Conservation (phyloP, 1,139 yeast species). For the Debaryomycetaceae sp. region DNA sequence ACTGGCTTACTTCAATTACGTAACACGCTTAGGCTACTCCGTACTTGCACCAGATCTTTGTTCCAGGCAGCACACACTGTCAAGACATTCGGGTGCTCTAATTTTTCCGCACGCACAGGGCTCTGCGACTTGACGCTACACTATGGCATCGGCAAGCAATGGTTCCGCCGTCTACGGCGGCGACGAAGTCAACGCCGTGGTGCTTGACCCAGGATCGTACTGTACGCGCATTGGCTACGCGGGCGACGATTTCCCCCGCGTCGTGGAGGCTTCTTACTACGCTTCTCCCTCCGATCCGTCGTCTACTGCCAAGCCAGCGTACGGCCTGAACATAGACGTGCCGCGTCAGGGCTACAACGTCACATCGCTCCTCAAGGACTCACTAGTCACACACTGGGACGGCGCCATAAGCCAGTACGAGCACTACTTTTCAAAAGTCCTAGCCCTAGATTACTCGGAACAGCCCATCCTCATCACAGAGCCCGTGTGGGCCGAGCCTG, state of each 20-base stretch:
- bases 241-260: slow-evolving; percentile 85
- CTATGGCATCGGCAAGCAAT: slow-evolving; percentile 9
- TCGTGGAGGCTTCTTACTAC: slow-evolving; percentile 58
- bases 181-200: slow-evolving; percentile 85
- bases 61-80: no score
- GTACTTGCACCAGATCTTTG: background rate
- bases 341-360: slow-evolving; percentile 46
- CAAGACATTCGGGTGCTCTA: no score
- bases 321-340: slow-evolving; percentile 47
- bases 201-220: slow-evolving; percentile 83
- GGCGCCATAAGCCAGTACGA: slow-evolving; percentile 59
- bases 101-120: no score
- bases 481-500: slow-evolving; percentile 72
- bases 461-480: slow-evolving; percentile 77
- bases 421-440: slow-evolving; percentile 35
- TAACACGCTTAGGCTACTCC: no score
- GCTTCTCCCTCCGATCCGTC: slow-evolving; percentile 8
- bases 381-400: slow-evolving; percentile 63
- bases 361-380: slow-evolving; percentile 49
- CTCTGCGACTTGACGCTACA: slow-evolving; percentile 1
- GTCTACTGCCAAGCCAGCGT: slow-evolving; percentile 15
- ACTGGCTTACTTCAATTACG: no score
- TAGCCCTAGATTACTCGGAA: slow-evolving; percentile 47
- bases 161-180: slow-evolving; percentile 30
- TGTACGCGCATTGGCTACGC: slow-evolving; percentile 84